Evolutionary conservation across 306 rosid species (phyloP), one percentile per base, ranked within the genome.

Genomic region (Prunus padus): DNA sequence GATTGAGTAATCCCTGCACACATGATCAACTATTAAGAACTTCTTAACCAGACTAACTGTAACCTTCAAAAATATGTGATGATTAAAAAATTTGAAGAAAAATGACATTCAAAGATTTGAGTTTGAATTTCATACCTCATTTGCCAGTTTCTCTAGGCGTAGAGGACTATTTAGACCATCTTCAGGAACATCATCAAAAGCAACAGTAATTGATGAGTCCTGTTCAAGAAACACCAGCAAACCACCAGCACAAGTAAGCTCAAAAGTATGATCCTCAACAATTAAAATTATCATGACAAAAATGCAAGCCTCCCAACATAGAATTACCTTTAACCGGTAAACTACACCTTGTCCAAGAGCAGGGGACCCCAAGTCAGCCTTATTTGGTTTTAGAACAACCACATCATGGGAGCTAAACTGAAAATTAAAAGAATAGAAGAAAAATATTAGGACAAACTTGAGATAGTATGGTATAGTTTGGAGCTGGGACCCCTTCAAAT

Each of bases 311-410:
- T 64, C 80, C 75, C 74, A 56, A 37, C 15, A 49, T 26, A 11
- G 9, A 80, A 55, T 46, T 90, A 92, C 98, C 97, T 95, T 95
- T 70, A 90, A 82, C 56, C 96, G 87, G 84, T 92, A 95, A 81
- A 92, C 98, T 16, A 95, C 97, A 69, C 98, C 98, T 87, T 92
- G 98, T 55, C 97, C 98, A 73, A 95, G 97, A 51, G 97, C 91
- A 78, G 97, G 84, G 76, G 96, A 86, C 70, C 97, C 98, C 75
- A 90, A 77, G 83, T 92, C 98, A 80, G 98, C 91, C 86, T 92
- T 95, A 83, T 89, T 95, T 68, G 91, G 97, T 86, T 87, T 95
- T 77, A 95, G 76, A 84, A 95, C 96, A 54, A 95, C 97, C 78
- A 95, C 97, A 42, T 95, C 98, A 79, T 95, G 97, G 11, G 92